Evolutionary conservation across 176 grass and related monocot genomes (phyloP).

Genomic region (Otatea glauca): DNA sequence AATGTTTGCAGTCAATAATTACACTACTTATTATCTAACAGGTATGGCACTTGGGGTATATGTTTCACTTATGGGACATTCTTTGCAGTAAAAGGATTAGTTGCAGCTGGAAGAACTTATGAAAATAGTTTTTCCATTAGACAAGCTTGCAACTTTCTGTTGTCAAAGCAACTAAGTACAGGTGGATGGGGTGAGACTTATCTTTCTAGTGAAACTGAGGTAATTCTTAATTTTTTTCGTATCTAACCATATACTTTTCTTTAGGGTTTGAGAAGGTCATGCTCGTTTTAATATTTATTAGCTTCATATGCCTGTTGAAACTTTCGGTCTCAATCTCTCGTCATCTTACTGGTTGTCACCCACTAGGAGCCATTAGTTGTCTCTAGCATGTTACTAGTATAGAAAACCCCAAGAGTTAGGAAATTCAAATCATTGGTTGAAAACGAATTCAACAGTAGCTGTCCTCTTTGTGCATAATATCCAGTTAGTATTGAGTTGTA

Average conservation of each 20-base stretch:
- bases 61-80: constrained; percentile 67
- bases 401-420: not conserved
- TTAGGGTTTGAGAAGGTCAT: not conserved
- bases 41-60: constrained; percentile 60
- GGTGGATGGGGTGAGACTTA: constrained; percentile 65
- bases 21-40: constrained; percentile 18
- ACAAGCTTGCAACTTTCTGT: constrained; percentile 59
- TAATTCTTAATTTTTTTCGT: not conserved
- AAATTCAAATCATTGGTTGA: not conserved
- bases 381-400: not conserved
- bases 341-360: not conserved
- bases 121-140: constrained; percentile 46
- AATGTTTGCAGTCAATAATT: not conserved
- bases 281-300: constrained; percentile 11
- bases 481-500: too few relatives aligned
- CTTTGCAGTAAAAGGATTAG: constrained; percentile 55
- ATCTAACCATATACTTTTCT: not conserved
- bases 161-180: constrained; percentile 53
- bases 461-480: not conserved
- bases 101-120: constrained; percentile 50
- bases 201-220: constrained; percentile 42
- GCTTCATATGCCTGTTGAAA: not conserved
- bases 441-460: not conserved
- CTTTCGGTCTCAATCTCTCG: not conserved
- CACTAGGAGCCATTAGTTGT: not conserved